phyloP scores from a whole-genome alignment of 306 rosid genomes.

The Corylus americana region DNA sequence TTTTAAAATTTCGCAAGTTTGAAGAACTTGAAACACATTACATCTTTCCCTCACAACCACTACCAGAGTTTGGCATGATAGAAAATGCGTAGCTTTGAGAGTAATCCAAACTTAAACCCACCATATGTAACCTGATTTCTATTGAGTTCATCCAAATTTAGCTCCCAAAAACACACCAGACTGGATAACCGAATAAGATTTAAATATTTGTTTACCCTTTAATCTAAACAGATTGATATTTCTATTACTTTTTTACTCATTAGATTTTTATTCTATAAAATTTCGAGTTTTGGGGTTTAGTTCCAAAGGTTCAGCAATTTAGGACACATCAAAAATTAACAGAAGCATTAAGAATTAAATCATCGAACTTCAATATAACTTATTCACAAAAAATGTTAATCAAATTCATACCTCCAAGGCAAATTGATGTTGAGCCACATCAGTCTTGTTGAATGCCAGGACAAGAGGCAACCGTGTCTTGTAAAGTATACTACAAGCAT shows the following conservation, averaged over 20 bases:
- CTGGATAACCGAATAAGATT: background rate
- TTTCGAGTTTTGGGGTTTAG: background rate
- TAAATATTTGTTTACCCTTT: background rate
- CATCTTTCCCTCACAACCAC: too few species aligned
- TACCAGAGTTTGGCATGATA: background rate
- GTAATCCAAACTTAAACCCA: background rate
- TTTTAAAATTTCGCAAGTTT: too few species aligned
- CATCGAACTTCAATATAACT: background rate
- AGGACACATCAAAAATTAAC: background rate
- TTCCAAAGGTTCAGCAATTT: background rate
- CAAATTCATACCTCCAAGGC: constrained; percentile 76
- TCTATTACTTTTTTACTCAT: background rate
- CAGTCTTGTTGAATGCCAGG: constrained; percentile 83
- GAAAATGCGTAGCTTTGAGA: background rate
- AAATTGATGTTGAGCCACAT: constrained; percentile 78
- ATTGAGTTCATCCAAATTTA: background rate
- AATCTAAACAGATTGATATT: background rate
- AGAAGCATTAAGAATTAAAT: constrained; percentile 3
- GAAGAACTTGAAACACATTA: background rate
- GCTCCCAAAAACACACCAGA: background rate
- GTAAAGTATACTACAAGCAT: constrained; percentile 90
- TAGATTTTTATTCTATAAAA: background rate
- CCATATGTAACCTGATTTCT: background rate
- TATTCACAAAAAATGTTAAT: background rate
- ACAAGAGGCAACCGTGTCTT: constrained; percentile 87